phyloP scores from a whole-genome alignment of 2,329 filamentous ascomycete species.

The Colletotrichum sp. region DNA sequence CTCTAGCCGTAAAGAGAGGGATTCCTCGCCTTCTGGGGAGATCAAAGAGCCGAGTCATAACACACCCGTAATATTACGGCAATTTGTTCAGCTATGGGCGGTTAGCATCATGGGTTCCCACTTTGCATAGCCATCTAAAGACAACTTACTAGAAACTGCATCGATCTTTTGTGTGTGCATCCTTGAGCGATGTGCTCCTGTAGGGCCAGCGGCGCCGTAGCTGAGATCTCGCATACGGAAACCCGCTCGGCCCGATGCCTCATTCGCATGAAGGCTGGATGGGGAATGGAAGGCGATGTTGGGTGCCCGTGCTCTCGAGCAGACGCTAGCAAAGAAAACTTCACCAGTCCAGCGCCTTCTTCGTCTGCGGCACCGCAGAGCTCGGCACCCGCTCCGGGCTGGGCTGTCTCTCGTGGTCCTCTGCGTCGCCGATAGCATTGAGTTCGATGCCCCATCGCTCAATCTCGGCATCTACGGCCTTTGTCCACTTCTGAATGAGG shows the following conservation, averaged over 20 bases:
- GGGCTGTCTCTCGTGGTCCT: constrained; percentile 32
- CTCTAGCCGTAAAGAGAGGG: not conserved
- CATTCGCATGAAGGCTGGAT: not conserved
- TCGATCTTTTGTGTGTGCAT: not conserved
- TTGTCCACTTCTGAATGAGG: constrained; percentile 66
- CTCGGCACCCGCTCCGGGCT: constrained; percentile 29
- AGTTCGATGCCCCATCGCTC: constrained; percentile 37
- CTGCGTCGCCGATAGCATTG: constrained; percentile 30
- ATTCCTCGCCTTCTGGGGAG: not conserved
- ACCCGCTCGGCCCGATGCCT: not conserved
- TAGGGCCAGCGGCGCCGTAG: not conserved
- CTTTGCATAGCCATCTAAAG: not conserved
- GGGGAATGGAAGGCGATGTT: not conserved
- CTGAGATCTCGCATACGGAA: not conserved
- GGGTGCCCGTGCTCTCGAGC: not conserved
- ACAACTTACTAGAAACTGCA: constrained; percentile 6
- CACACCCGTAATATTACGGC: not conserved
- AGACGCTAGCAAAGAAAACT: not conserved
- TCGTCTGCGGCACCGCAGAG: constrained; percentile 27
- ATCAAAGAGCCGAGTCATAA: not conserved
- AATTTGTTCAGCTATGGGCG: constrained; percentile 5
- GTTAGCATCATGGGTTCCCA: not conserved
- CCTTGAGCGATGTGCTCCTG: not conserved
- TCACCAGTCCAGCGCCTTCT: constrained; percentile 44
- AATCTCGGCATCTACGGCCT: constrained; percentile 33